phyloP scores from a whole-genome alignment of 2,329 filamentous ascomycete species.

The Pleoardoris graminearum region DNA sequence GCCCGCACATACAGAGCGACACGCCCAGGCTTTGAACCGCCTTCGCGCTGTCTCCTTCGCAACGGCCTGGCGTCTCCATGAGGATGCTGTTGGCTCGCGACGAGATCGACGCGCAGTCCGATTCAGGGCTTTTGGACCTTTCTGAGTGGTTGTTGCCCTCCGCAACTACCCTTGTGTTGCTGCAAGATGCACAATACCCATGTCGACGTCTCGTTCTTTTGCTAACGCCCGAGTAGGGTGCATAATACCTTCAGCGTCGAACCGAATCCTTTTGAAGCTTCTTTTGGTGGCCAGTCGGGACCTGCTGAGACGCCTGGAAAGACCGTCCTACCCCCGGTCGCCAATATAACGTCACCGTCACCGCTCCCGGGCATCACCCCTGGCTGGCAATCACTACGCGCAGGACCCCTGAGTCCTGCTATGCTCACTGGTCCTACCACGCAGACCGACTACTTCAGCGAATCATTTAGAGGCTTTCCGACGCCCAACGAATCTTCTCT shows the following conservation, averaged over 20 bases:
- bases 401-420: constrained; percentile 91
- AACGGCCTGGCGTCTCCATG: background rate
- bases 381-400: constrained; percentile 87
- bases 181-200: constrained; percentile 49
- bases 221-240: too few species aligned
- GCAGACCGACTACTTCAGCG: constrained; percentile 81
- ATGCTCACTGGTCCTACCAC: constrained; percentile 85
- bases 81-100: background rate
- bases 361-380: constrained; percentile 74
- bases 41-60: background rate
- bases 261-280: background rate
- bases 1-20: constrained; percentile 5
- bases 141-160: constrained; percentile 6
- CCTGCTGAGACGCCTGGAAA: constrained; percentile 73
- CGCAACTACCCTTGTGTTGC: too few species aligned
- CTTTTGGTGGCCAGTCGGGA: constrained; percentile 1
- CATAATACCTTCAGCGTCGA: too few species aligned
- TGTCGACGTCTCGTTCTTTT: too few species aligned
- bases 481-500: constrained; percentile 97
- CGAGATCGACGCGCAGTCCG: background rate
- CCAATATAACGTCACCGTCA: constrained; percentile 85
- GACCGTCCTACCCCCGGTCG: constrained; percentile 82
- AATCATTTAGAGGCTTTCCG: constrained; percentile 82
- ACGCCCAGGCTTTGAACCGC: background rate
- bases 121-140: background rate